phyloP scores from a whole-genome alignment of 768 basidiomycete genomes.

The Leccinellum luteum region DNA sequence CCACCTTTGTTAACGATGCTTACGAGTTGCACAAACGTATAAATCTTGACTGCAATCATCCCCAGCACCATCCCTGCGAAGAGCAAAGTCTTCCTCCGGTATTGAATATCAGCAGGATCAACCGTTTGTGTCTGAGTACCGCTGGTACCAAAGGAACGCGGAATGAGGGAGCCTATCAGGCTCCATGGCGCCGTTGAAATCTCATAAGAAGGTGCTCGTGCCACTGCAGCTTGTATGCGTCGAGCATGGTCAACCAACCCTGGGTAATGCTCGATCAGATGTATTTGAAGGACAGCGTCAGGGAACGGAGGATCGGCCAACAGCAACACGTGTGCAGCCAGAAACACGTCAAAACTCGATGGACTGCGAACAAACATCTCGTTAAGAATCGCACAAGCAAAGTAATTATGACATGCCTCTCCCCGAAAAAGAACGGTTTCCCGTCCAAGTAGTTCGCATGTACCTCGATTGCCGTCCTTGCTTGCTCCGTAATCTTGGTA shows the following conservation, averaged over 20 bases:
- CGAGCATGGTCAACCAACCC: constrained; percentile 57
- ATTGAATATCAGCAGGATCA: constrained; percentile 44
- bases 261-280: constrained; percentile 56
- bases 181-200: constrained; percentile 19
- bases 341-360: constrained; percentile 59
- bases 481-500: constrained; percentile 57
- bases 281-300: constrained; percentile 53
- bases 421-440: constrained; percentile 49
- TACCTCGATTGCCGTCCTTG: constrained; percentile 53
- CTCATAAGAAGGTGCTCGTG: constrained; percentile 26
- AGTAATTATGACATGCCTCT: constrained; percentile 37
- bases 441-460: constrained; percentile 54
- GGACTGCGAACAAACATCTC: constrained; percentile 39
- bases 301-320: constrained; percentile 59
- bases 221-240: constrained; percentile 39
- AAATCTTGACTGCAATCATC: constrained; percentile 40
- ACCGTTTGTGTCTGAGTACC: constrained; percentile 9
- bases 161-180: constrained; percentile 38
- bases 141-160: constrained; percentile 24
- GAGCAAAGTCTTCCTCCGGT: constrained; percentile 49
- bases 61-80: constrained; percentile 50
- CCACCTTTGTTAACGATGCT: not conserved
- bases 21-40: not conserved
- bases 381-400: not conserved
- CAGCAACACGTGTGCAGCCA: constrained; percentile 69